Conservation (phyloP, 805 yeast species). For the Trichomonascus vanleenenianus region DNA sequence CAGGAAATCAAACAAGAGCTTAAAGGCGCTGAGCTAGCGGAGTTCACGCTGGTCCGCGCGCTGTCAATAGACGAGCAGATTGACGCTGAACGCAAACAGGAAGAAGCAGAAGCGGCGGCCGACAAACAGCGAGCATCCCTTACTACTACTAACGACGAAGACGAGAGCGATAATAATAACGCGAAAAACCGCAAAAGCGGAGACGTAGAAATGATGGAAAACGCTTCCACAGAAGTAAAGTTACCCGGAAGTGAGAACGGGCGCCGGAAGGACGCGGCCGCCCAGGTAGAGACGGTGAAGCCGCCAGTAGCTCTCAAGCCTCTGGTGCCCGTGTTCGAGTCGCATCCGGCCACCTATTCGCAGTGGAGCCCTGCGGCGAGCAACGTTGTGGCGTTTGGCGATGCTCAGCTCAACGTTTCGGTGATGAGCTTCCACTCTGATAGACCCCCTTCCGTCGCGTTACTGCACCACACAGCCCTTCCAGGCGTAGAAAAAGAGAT, state of each 20-base stretch:
- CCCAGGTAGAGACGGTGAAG: conserved; percentile 4
- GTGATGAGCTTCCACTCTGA: background rate
- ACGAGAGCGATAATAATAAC: background rate
- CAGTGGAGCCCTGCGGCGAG: conserved; percentile 1
- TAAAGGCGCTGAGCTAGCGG: conserved; percentile 3
- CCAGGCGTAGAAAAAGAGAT: conserved; percentile 18
- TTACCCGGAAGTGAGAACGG: background rate
- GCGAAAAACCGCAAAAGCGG: background rate
- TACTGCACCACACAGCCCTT: conserved; percentile 1
- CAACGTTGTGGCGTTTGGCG: conserved; percentile 10
- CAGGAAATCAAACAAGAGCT: conserved; percentile 16
- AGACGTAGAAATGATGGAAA: background rate
- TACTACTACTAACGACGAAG: background rate
- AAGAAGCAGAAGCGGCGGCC: background rate
- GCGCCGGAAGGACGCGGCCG: background rate
- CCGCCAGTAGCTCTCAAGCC: background rate
- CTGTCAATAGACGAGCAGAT: background rate
- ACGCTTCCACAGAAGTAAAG: background rate
- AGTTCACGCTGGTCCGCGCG: conserved; percentile 4
- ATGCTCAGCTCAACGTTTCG: background rate
- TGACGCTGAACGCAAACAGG: background rate
- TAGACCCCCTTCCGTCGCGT: conserved; percentile 1
- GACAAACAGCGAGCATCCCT: no score
- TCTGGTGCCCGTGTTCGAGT: background rate
- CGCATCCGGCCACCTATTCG: conserved; percentile 1